Conservation (phyloP, 331 rosid genomes). For the Saraca asoca region DNA sequence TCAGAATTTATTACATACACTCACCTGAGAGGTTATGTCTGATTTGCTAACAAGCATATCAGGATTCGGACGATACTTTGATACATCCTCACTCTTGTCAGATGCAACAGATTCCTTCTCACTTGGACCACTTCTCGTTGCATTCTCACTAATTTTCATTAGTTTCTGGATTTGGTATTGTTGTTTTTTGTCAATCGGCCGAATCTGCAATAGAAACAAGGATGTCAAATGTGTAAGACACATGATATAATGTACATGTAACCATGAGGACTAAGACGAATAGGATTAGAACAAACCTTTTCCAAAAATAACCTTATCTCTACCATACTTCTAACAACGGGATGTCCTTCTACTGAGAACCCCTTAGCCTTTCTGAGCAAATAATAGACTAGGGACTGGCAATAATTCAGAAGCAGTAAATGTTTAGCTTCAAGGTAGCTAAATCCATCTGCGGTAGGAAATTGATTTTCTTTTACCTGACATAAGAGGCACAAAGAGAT, state of each 20-base stretch:
- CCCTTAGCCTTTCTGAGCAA: constrained; percentile 80
- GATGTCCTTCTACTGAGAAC: constrained; percentile 70
- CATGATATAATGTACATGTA: background rate
- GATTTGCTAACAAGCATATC: constrained; percentile 63
- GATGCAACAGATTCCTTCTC: constrained; percentile 50
- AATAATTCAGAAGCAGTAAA: constrained; percentile 73
- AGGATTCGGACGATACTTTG: constrained; percentile 80
- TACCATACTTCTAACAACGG: constrained; percentile 69
- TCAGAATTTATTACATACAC: constrained; percentile 3
- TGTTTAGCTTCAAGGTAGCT: constrained; percentile 89
- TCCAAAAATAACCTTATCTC: constrained; percentile 82
- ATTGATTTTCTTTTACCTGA: constrained; percentile 70
- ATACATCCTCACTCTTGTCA: constrained; percentile 50
- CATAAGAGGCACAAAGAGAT: constrained; percentile 16
- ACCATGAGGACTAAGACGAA: constrained; percentile 4
- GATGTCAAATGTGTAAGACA: constrained; percentile 23
- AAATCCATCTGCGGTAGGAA: constrained; percentile 72
- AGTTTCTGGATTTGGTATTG: constrained; percentile 90
- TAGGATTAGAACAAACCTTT: constrained; percentile 60
- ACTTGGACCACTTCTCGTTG: constrained; percentile 38
- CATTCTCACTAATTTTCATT: constrained; percentile 49
- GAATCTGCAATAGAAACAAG: constrained; percentile 53
- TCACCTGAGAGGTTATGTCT: constrained; percentile 50
- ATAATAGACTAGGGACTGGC: constrained; percentile 83
- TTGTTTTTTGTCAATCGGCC: constrained; percentile 83